Conservation (phyloP, 208 protist genomes). For the Crithidia sp. region DNA sequence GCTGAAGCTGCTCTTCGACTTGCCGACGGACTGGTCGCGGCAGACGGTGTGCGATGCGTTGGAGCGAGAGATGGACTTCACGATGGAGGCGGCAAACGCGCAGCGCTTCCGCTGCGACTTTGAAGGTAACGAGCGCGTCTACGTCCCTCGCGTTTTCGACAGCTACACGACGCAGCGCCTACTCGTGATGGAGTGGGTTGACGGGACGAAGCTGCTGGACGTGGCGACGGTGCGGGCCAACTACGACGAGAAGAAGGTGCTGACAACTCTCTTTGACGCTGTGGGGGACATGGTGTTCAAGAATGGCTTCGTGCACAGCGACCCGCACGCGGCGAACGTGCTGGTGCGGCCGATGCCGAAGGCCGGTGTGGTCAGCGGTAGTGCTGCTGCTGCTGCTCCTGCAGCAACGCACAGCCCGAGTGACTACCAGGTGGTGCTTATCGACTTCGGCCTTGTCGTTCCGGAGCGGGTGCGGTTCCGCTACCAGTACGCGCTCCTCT, state of each 20-base stretch:
- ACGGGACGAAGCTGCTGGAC: constrained; percentile 80
- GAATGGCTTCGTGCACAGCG: constrained; percentile 93
- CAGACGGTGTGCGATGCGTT: constrained; percentile 77
- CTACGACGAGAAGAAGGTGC: constrained; percentile 55
- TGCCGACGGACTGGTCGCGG: constrained; percentile 76
- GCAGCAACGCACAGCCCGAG: constrained; percentile 3
- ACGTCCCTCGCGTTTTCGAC: constrained; percentile 69
- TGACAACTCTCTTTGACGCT: constrained; percentile 80
- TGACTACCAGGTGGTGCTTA: constrained; percentile 66
- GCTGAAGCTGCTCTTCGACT: constrained; percentile 71
- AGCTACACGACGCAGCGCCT: constrained; percentile 67
- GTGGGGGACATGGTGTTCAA: constrained; percentile 96
- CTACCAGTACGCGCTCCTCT: constrained; percentile 79
- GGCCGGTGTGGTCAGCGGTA: not conserved
- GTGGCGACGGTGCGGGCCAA: constrained; percentile 53
- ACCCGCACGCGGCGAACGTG: constrained; percentile 94
- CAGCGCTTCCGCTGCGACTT: constrained; percentile 55
- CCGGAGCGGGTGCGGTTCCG: constrained; percentile 77
- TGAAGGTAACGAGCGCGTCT: constrained; percentile 39
- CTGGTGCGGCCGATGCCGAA: constrained; percentile 64
- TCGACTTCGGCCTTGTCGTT: constrained; percentile 84
- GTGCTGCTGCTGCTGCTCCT: not conserved
- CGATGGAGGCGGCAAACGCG: constrained; percentile 78
- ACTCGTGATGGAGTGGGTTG: constrained; percentile 94
- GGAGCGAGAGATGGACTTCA: constrained; percentile 85